Evolutionary conservation across 495 filamentous ascomycete genomes (phyloP), one percentile per base, ranked within the genome.

Genomic region (Penicillium arizonense): DNA sequence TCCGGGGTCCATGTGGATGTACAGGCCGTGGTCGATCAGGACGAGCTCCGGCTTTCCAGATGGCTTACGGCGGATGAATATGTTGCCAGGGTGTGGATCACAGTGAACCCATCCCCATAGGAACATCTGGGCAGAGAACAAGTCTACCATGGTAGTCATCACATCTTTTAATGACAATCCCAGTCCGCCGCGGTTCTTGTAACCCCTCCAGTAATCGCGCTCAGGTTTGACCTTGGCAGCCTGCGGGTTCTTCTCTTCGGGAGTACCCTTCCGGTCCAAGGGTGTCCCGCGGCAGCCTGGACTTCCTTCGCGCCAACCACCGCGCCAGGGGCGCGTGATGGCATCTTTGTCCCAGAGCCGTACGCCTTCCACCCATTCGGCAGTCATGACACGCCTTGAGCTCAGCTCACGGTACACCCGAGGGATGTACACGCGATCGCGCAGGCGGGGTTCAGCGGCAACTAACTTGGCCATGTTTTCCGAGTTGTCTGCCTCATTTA

Each of bases 111-210:
- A 80, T 18, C 93, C 93, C 85, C 89, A 97, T 53, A 96, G 83
- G 74, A 96, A 97, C 82, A 98, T 97, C 59, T 97, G 92, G 2
- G 91, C 93, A 12, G 86, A 89, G 76, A 97, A 97, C 16, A 97
- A 76, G 63, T 96, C 92, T 32, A 96, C 83, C 86, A 97, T 96
- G 21, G 89, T 96, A 4, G 87, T 88, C 93, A 97, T 97, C 40
- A 95, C 88, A 39, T 91, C 82, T 55, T 89, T 88, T 18, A 91
- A 74, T 0, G 82, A 84, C 6, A 97, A 72, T 2, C 93, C 93
- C 0, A 97, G 82, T 1, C 93, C 93, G 39, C 90, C 90, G 52
- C 79, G 81, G 26, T 80, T 77, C 48, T 80, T 78, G 5, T 65
- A 70, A 10, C 91, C 91, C 56, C 81, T 82, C 91, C 91, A 96